Conservation (phyloP, 2,329 filamentous ascomycete species). For the Fusarium beomiforme region DNA sequence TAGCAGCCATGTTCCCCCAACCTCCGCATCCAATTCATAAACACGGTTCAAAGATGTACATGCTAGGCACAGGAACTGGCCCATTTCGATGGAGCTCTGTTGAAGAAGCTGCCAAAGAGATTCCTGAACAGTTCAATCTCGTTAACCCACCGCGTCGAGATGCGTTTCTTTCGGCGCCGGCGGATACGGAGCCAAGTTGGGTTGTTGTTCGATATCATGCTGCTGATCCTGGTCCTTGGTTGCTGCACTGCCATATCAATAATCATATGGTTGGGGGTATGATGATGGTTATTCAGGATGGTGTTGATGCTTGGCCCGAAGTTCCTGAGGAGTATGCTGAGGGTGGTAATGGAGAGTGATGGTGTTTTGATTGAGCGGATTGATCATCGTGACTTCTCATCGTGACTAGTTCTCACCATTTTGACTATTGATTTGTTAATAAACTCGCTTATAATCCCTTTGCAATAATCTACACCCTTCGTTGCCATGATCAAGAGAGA, state of each 20-base stretch:
- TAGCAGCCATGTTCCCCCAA: conserved; percentile 55
- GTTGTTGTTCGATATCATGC: conserved; percentile 63
- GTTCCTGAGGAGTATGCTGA: conserved; percentile 52
- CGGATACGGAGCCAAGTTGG: conserved; percentile 48
- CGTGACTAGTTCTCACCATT: conserved; percentile 16
- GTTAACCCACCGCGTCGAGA: conserved; percentile 65
- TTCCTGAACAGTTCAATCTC: conserved; percentile 65
- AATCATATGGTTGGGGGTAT: conserved; percentile 65
- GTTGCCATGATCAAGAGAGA: no score
- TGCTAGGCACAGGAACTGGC: conserved; percentile 62
- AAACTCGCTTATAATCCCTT: not conserved
- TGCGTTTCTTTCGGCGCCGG: conserved; percentile 41
- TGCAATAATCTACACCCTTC: no score
- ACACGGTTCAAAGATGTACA: conserved; percentile 69
- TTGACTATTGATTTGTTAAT: not conserved
- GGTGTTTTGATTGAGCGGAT: not conserved
- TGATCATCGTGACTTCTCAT: not conserved
- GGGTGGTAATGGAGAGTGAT: conserved; percentile 17
- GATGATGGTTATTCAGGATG: conserved; percentile 62
- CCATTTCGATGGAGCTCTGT: conserved; percentile 63
- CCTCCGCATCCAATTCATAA: conserved; percentile 70
- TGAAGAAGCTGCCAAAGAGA: conserved; percentile 58
- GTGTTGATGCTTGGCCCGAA: conserved; percentile 54
- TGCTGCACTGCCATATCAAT: conserved; percentile 67
- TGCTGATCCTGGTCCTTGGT: conserved; percentile 62